These are phyloP conservation scores for Bondarzewia mesenterica DNA, from an alignment of 1,284 basidiomycete species.

Conservation along the genomic window DNA sequence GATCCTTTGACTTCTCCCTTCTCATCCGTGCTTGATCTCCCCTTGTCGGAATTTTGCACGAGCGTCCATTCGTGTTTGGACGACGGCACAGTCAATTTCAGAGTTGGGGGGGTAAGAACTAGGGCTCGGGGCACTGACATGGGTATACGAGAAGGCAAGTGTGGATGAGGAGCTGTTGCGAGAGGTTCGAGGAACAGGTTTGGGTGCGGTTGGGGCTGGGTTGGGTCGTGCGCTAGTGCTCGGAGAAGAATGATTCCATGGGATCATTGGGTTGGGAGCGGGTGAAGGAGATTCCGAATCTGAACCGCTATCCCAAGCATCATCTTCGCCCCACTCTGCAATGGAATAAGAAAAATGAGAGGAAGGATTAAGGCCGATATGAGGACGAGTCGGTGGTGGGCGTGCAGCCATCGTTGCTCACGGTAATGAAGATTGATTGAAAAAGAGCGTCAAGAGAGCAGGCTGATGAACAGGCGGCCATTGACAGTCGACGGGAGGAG, in stretches of 20 bases:
- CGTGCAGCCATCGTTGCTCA: conserved; percentile 45
- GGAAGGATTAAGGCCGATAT: conserved; percentile 57
- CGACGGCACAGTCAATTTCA: conserved; percentile 30
- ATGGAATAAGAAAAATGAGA: conserved; percentile 35
- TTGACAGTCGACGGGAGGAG: too few relatives aligned
- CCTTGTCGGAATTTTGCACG: conserved; percentile 43
- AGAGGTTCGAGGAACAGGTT: conserved; percentile 42
- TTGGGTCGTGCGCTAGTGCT: conserved; percentile 22
- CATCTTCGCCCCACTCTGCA: conserved; percentile 72
- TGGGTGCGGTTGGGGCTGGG: conserved; percentile 41
- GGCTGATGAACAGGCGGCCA: too few relatives aligned
- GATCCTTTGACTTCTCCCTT: conserved; percentile 19
- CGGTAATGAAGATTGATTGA: not conserved
- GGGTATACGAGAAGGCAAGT: conserved; percentile 75
- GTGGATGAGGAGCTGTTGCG: conserved; percentile 53
- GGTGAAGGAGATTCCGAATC: conserved; percentile 67
- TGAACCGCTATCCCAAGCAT: conserved; percentile 84
- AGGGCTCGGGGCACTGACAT: conserved; percentile 67
- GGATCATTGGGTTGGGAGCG: conserved; percentile 20
- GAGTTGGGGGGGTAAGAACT: conserved; percentile 61
- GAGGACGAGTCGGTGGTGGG: conserved; percentile 69
- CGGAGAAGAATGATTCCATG: conserved; percentile 35
- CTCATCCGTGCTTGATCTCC: conserved; percentile 19
- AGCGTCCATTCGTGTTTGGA: conserved; percentile 68
- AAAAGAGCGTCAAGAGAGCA: too few relatives aligned